phyloP scores from a whole-genome alignment of 306 rosid species.

The Lotus japonicus region DNA sequence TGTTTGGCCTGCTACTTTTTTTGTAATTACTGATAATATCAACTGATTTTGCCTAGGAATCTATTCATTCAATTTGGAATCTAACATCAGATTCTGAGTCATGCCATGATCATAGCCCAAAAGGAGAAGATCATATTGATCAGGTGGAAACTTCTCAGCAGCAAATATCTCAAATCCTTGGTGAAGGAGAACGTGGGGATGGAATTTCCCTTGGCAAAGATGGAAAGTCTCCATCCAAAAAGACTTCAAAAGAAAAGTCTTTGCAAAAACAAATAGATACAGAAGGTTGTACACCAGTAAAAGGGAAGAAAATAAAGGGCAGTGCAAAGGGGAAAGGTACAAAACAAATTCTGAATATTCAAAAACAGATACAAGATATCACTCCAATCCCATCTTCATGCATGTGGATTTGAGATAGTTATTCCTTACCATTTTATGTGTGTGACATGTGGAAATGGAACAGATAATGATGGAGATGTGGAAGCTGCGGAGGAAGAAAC shows the following conservation, averaged over 20 bases:
- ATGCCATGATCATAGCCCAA: constrained; percentile 32
- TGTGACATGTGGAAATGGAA: constrained; percentile 24
- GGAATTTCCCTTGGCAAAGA: constrained; percentile 25
- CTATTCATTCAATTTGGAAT: constrained; percentile 47
- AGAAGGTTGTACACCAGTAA: constrained; percentile 26
- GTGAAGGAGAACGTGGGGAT: constrained; percentile 27
- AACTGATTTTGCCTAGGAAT: constrained; percentile 32
- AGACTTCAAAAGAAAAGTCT: constrained; percentile 39
- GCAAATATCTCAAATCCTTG: constrained; percentile 26
- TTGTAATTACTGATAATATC: constrained; percentile 24
- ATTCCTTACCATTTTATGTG: constrained; percentile 17
- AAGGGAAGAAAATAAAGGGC: constrained; percentile 39
- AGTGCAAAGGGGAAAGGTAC: constrained; percentile 40
- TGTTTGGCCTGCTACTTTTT: background rate
- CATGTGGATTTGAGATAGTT: background rate
- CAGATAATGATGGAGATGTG: constrained; percentile 38
- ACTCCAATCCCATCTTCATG: constrained; percentile 3
- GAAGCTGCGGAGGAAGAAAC: constrained; percentile 56
- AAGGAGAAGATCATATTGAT: constrained; percentile 27
- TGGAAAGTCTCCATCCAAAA: constrained; percentile 46
- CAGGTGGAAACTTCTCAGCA: constrained; percentile 35
- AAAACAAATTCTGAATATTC: background rate
- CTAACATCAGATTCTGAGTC: constrained; percentile 78
- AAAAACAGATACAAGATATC: background rate
- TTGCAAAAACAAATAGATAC: constrained; percentile 27